Conservation (phyloP, 2,329 filamentous ascomycete species). For the Alternaria incomplexa region DNA sequence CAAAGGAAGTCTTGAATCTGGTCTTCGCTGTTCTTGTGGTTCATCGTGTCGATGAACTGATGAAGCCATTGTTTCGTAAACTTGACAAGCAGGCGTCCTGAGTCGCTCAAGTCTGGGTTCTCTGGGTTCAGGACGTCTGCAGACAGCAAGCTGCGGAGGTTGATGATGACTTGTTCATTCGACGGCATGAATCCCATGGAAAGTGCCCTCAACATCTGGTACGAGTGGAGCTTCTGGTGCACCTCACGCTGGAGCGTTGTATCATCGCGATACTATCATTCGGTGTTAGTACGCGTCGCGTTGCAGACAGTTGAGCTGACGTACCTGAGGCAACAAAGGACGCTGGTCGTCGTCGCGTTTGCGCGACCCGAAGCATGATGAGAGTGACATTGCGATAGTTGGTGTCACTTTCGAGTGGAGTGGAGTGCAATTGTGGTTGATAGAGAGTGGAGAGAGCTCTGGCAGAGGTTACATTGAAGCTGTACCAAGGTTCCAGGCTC, state of each 20-base stretch:
- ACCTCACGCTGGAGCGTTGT: conserved; percentile 72
- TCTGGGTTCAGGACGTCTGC: conserved; percentile 80
- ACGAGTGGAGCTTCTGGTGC: conserved; percentile 89
- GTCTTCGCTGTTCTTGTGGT: conserved; percentile 81
- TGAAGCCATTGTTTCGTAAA: conserved; percentile 76
- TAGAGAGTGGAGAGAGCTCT: neutral
- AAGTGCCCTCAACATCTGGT: conserved; percentile 87
- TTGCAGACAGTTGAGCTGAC: neutral
- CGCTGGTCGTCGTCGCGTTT: conserved; percentile 66
- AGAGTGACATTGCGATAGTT: conserved; percentile 53
- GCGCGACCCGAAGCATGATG: conserved; percentile 68
- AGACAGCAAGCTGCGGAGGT: conserved; percentile 78
- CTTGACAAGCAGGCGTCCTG: conserved; percentile 75
- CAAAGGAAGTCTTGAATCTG: conserved; percentile 92
- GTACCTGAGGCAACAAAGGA: conserved; percentile 74
- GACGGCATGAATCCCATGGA: conserved; percentile 89
- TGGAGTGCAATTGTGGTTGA: conserved; percentile 3
- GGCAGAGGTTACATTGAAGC: conserved; percentile 1
- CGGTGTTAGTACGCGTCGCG: neutral
- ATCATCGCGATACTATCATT: conserved; percentile 71
- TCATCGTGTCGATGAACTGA: conserved; percentile 80
- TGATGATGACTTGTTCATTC: conserved; percentile 80
- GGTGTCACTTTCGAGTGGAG: neutral
- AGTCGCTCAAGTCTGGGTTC: conserved; percentile 75
- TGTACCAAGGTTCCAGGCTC: conserved; percentile 3